Conservation (phyloP, 1,139 yeast genomes). For the Saccharomyces uvarum region DNA sequence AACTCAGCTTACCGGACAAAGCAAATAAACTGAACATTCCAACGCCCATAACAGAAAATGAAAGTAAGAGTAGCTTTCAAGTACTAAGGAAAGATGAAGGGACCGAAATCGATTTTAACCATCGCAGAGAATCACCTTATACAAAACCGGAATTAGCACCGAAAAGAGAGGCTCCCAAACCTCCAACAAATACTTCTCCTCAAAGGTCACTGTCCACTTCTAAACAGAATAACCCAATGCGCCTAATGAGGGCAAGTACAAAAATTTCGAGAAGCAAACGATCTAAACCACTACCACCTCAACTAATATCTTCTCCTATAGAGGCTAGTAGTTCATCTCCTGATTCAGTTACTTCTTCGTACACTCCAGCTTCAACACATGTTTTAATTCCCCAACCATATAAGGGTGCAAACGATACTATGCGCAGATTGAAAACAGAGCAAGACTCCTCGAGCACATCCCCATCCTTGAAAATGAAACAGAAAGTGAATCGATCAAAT, state of each 20-base stretch:
- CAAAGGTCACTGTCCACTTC: constrained; percentile 17
- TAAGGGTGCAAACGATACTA: constrained; percentile 31
- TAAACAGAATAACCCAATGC: constrained; percentile 8
- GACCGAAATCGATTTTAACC: constrained; percentile 73
- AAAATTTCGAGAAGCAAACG: constrained; percentile 11
- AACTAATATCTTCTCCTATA: constrained; percentile 5
- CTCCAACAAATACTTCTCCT: constrained; percentile 45
- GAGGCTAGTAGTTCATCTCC: constrained; percentile 12
- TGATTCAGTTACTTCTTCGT: constrained; percentile 28
- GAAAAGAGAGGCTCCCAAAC: constrained; percentile 52
- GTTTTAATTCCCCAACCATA: constrained; percentile 38
- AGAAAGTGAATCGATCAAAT: constrained; percentile 21
- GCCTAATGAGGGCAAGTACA: constrained; percentile 14
- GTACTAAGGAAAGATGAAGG: constrained; percentile 57
- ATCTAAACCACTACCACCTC: constrained; percentile 19
- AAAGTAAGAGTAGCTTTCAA: constrained; percentile 37
- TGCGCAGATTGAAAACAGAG: constrained; percentile 11
- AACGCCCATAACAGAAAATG: constrained; percentile 6
- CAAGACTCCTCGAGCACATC: constrained; percentile 14
- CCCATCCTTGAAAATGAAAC: constrained; percentile 13
- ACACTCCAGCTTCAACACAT: constrained; percentile 37
- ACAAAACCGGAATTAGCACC: constrained; percentile 47
- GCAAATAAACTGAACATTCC: neutral
- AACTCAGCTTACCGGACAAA: constrained; percentile 2
- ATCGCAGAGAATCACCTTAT: constrained; percentile 69